These are phyloP conservation scores for Xylariaceae sp. DNA, from an alignment of 2,329 filamentous ascomycete genomes.

Conservation along the genomic window DNA sequence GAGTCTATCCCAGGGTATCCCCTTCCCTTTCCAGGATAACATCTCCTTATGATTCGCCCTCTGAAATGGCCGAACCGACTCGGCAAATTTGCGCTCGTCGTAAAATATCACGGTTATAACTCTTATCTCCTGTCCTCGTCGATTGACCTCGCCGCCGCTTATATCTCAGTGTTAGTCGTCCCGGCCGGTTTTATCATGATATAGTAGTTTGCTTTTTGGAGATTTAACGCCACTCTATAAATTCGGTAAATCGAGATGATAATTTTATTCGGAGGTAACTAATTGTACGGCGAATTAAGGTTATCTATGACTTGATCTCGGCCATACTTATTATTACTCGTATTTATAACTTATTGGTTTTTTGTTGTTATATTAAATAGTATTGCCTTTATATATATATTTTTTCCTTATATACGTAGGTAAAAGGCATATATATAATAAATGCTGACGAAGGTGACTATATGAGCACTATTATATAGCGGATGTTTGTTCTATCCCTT, in stretches of 20 bases:
- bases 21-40: conserved; percentile 14
- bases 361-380: background rate
- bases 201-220: conserved; percentile 26
- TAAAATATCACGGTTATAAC: conserved; percentile 16
- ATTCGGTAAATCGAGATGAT: conserved; percentile 20
- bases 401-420: background rate
- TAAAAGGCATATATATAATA: background rate
- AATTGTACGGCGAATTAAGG: background rate
- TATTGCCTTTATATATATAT: background rate
- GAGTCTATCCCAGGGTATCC: conserved; percentile 10
- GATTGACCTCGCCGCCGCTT: conserved; percentile 22
- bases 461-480: background rate
- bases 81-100: conserved; percentile 22
- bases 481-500: background rate
- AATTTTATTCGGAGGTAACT: conserved; percentile 2
- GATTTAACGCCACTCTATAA: conserved; percentile 15
- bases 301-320: background rate
- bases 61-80: conserved; percentile 13
- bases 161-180: conserved; percentile 1
- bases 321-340: background rate
- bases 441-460: background rate
- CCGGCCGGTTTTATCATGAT: conserved; percentile 23
- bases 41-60: conserved; percentile 18
- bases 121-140: conserved; percentile 21
- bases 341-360: background rate